phyloP scores from a whole-genome alignment of 1,284 basidiomycete species.

The Termitomyces sp. region DNA sequence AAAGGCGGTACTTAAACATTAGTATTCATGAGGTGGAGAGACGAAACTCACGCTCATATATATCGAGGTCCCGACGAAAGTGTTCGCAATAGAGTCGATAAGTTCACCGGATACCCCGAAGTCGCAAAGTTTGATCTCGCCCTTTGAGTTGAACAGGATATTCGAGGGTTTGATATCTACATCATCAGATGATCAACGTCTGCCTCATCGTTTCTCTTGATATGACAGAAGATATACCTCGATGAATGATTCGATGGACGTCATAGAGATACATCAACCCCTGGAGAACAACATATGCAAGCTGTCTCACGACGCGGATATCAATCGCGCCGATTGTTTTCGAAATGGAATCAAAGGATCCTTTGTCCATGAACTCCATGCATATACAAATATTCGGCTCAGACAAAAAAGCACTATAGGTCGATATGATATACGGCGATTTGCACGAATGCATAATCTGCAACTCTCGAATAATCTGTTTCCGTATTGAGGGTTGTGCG shows the following conservation, averaged over 20 bases:
- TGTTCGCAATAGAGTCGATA: constrained; percentile 98
- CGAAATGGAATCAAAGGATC: constrained; percentile 89
- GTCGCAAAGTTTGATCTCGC: constrained; percentile 98
- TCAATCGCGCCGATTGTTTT: constrained; percentile 88
- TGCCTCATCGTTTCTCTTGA: background rate
- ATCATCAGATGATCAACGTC: background rate
- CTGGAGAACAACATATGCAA: constrained; percentile 89
- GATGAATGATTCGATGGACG: constrained; percentile 97
- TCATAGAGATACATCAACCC: constrained; percentile 98
- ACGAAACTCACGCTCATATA: constrained; percentile 91
- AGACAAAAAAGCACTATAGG: constrained; percentile 92
- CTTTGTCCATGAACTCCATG: constrained; percentile 97
- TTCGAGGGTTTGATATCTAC: constrained; percentile 98
- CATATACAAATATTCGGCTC: constrained; percentile 99
- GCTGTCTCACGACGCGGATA: constrained; percentile 84
- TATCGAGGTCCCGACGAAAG: constrained; percentile 96
- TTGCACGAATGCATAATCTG: constrained; percentile 99
- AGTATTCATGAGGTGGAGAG: constrained; percentile 20
- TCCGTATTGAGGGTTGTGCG: constrained; percentile 94
- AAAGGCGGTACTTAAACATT: background rate
- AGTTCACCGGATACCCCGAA: constrained; percentile 98
- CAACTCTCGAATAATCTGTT: constrained; percentile 95
- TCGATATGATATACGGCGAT: constrained; percentile 91
- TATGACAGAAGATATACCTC: constrained; percentile 54
- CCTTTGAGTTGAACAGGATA: constrained; percentile 89